Evolutionary conservation across 257 asterid species (phyloP).

Genomic region (Thymus mandschuricus): DNA sequence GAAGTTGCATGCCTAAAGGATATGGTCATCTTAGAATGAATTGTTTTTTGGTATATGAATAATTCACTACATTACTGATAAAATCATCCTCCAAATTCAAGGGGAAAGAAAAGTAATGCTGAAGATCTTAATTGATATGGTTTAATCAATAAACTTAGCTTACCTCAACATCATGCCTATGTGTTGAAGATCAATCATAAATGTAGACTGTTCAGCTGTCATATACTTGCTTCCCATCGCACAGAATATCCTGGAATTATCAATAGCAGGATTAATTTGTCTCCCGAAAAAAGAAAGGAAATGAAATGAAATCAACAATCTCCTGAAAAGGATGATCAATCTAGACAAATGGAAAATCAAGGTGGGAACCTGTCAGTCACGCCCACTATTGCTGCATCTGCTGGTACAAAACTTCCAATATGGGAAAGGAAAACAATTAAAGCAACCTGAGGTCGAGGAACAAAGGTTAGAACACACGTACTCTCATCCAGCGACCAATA

Average conservation of each 20-base stretch:
- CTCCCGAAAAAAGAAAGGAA: background rate
- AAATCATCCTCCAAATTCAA: background rate
- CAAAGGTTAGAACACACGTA: slow-evolving; percentile 20
- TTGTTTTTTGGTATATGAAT: slow-evolving; percentile 1
- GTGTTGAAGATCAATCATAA: slow-evolving; percentile 99
- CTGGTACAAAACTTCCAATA: slow-evolving; percentile 96
- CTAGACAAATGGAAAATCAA: background rate
- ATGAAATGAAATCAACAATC: slow-evolving; percentile 4
- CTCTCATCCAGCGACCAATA: slow-evolving; percentile 25
- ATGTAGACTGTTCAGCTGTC: slow-evolving; percentile 97
- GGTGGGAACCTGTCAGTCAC: slow-evolving; percentile 78
- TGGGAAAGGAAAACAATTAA: slow-evolving; percentile 96
- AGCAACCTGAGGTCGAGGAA: slow-evolving; percentile 70
- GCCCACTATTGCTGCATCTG: slow-evolving; percentile 96
- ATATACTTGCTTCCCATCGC: slow-evolving; percentile 93
- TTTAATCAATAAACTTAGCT: slow-evolving; percentile 26
- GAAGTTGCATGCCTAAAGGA: slow-evolving; percentile 81
- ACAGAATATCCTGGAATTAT: slow-evolving; percentile 79
- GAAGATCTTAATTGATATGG: slow-evolving; percentile 23
- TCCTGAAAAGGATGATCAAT: slow-evolving; percentile 19
- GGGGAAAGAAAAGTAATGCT: slow-evolving; percentile 18
- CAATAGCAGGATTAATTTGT: slow-evolving; percentile 21
- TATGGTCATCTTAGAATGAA: slow-evolving; percentile 7
- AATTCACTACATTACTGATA: slow-evolving; percentile 25
- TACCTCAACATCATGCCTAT: slow-evolving; percentile 97